Percentiles rank a stretch among this genome's conserved stretches.
Conservation (phyloP, 2,329 filamentous ascomycete genomes). For the Diaporthe nobilis region DNA sequence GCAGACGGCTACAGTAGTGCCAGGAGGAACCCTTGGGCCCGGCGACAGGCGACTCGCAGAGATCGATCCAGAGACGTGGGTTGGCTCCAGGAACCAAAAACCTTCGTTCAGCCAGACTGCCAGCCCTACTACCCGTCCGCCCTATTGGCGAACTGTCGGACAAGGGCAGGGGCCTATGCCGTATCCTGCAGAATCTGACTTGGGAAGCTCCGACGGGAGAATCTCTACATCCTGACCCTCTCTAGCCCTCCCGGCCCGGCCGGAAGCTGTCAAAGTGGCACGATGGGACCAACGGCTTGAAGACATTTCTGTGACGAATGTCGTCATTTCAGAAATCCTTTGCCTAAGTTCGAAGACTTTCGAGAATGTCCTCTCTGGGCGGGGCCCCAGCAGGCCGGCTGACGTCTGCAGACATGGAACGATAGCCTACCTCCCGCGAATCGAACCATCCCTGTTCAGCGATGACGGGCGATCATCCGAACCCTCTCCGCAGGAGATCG, state of each 20-base stretch:
- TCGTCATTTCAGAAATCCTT: not conserved
- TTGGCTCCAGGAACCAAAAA: constrained; percentile 31
- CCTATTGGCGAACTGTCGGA: constrained; percentile 35
- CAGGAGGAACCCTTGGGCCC: constrained; percentile 16
- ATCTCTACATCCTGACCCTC: not conserved
- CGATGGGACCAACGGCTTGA: not conserved
- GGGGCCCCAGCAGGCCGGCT: not conserved
- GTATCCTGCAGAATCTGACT: not conserved
- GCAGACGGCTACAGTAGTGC: constrained; percentile 26
- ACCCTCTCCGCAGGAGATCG: constrained; percentile 27
- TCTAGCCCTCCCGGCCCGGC: not conserved
- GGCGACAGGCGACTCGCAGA: constrained; percentile 1
- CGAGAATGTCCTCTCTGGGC: not conserved
- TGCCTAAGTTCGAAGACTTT: not conserved
- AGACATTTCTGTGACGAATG: not conserved
- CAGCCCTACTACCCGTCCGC: constrained; percentile 6
- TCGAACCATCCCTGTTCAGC: constrained; percentile 16
- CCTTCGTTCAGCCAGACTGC: constrained; percentile 3
- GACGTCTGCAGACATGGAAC: constrained; percentile 9
- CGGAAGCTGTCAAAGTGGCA: not conserved
- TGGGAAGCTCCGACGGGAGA: not conserved
- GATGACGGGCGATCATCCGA: constrained; percentile 30
- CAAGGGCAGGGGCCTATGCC: constrained; percentile 18
- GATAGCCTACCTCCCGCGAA: constrained; percentile 12
- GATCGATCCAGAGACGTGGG: constrained; percentile 14